These are phyloP conservation scores for Pilatotrama ljubarskyi DNA, from an alignment of 768 basidiomycete species.

Conservation along the genomic window DNA sequence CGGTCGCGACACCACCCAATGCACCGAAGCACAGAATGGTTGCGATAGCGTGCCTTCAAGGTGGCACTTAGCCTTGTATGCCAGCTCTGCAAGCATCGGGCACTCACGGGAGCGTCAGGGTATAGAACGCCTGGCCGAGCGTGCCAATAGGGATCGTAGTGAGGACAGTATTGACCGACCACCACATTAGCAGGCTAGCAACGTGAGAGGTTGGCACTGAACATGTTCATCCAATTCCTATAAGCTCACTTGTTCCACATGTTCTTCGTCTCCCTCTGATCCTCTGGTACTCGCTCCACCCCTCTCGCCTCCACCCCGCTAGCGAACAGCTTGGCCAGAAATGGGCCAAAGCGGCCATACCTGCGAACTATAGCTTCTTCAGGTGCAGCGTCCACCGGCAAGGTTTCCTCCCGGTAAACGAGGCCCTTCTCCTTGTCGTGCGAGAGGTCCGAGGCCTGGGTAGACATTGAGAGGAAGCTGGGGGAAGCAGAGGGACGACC, in stretches of 20 bases:
- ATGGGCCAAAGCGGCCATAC: conserved; percentile 28
- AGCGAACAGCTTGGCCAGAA: conserved; percentile 39
- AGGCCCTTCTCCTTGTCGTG: conserved; percentile 30
- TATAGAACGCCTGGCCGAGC: conserved; percentile 48
- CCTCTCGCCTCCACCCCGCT: conserved; percentile 56
- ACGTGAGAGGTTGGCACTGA: not conserved
- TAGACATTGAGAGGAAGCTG: conserved; percentile 20
- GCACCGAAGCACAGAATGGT: conserved; percentile 48
- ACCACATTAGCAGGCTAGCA: conserved; percentile 47
- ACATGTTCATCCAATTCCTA: not conserved
- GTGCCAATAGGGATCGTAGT: conserved; percentile 53
- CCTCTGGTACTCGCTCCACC: conserved; percentile 54
- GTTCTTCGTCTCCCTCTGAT: conserved; percentile 45
- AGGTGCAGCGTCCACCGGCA: conserved; percentile 16
- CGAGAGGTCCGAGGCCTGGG: conserved; percentile 10
- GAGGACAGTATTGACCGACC: conserved; percentile 46
- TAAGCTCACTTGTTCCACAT: conserved; percentile 44
- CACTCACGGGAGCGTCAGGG: conserved; percentile 47
- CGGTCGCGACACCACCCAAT: conserved; percentile 42
- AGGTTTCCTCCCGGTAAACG: conserved; percentile 9
- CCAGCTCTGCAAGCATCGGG: not conserved
- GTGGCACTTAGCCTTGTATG: not conserved
- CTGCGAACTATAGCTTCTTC: conserved; percentile 27
- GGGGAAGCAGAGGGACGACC: not conserved
- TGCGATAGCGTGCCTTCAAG: conserved; percentile 42